Base-by-base conservation (phyloP, 352 stramenopile genomes). In the Pythium plurisporium region DNA sequence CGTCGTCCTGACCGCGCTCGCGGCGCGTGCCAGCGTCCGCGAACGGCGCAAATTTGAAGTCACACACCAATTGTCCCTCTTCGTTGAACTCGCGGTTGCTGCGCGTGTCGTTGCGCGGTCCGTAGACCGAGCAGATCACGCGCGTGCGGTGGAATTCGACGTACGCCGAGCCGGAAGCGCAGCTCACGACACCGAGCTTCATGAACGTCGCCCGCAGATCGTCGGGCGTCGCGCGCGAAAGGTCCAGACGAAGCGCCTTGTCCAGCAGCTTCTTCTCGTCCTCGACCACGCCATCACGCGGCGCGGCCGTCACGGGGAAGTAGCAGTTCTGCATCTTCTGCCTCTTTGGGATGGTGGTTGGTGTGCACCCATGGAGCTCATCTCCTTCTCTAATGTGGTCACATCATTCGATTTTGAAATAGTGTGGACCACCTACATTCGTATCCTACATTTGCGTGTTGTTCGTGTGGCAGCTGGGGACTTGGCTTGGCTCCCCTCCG, bases 31-130 rank as follows among this genome's bases (percentile, higher is more conserved):
- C 57, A 14, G 71, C 65, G 41, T 86, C 76, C 5, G 87, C 87
- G 36, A 96, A 96, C 11, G 87, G 86, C 26, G 87, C 86, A 53
- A 85, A 95, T 52, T 92, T 92, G 52, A 96, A 80, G 55, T 96
- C 89, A 46, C 89, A 96, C 47, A 91, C 69, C 37, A 96, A 52
- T 52, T 96, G 77, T 0, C 86, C 87, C 58, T 92, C 82, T 46
- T 95, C 85, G 57, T 70, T 94, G 63, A 95, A 96, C 67, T 91
- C 79, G 15, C 79, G 70, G 37, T 79, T 80, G 60, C 74, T 72
- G 36, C 75, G 76, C 38, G 86, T 83, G 63, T 91, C 79, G 36
- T 79, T 90, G 27, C 85, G 83, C 22, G 88, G 89, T 2, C 89
- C 89, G 54, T 96, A 96, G 25, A 96, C 89, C 5, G 86, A 83